Evolutionary conservation across 1,284 basidiomycete genomes (phyloP), one percentile per base, ranked within the genome.

Genomic region (Austroboletus niveus): DNA sequence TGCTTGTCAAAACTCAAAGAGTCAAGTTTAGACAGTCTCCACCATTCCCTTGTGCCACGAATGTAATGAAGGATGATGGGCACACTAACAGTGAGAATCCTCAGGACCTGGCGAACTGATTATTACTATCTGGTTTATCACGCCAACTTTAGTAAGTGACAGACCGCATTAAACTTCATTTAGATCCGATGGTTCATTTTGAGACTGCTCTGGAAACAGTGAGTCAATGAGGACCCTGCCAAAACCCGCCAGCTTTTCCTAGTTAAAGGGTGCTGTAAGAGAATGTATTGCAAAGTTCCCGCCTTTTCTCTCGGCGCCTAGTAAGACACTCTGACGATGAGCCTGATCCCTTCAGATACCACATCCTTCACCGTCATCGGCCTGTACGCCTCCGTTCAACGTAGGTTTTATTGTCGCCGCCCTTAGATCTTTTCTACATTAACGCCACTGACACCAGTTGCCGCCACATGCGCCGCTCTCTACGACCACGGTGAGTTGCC

Each of bases 401-500:
- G 64, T 64, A 51, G 10, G 56, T 36, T 46, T 41, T 42, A 20
- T 12, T 41, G 1, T 15, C 27, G 5, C 17, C 20, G 5, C 17
- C 20, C 45, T 42, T 7, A 1, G 10, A 10, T 47, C 27, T 11
- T 30, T 40, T 50, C 38, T 38, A 51, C 36, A 30, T 12, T 45
- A 46, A 54, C 42, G 39, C 49, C 53, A 45, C 45, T 42, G 35
- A 27, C 49, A 45, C 42, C n/a, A 66, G 64, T 65, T 59, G 68
- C 66, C n/a, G 63, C 66, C 30, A 54, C 64, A 32, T 45, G 53
- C 31, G 63, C 55, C 40, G 68, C 49, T 45, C 43, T 66, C 15
- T 70, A 66, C 27, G 64, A 66, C 49, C 64, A 66, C n/a, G 57
- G 64, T 63, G 45, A 51, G 57, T 34, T 31, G n/a, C 9, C 30